phyloP scores from a whole-genome alignment of 169 alveolate species.

The Babesia bovis region DNA sequence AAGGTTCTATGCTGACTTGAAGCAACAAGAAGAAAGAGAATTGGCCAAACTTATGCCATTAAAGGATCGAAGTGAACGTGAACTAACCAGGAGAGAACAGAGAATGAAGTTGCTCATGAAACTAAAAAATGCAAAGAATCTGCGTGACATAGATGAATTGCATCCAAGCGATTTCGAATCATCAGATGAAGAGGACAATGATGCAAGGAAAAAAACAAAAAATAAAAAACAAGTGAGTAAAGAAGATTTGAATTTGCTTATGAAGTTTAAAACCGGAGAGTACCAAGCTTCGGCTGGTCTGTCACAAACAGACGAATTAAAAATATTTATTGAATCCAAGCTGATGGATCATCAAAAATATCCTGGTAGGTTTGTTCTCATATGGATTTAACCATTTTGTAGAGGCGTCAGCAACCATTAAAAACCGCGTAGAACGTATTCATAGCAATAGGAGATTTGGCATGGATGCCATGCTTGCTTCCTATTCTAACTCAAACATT shows the following conservation, averaged over 20 bases:
- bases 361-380: not conserved
- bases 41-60: slow-evolving; percentile 58
- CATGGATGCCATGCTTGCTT: slow-evolving; percentile 22
- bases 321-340: slow-evolving; percentile 36
- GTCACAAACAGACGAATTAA: slow-evolving; percentile 40
- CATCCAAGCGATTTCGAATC: slow-evolving; percentile 69
- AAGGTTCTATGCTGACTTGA: slow-evolving; percentile 58
- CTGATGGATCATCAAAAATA: slow-evolving; percentile 2
- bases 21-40: slow-evolving; percentile 47
- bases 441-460: not conserved
- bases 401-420: slow-evolving; percentile 3
- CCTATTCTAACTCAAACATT: not conserved
- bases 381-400: not conserved
- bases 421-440: slow-evolving; percentile 14
- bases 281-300: not conserved
- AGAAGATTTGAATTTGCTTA: slow-evolving; percentile 30
- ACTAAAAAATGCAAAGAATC: slow-evolving; percentile 37
- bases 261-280: slow-evolving; percentile 22
- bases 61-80: slow-evolving; percentile 59
- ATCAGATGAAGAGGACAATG: slow-evolving; percentile 49
- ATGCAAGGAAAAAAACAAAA: not conserved
- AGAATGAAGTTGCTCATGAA: slow-evolving; percentile 51
- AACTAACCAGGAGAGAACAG: slow-evolving; percentile 57
- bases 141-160: slow-evolving; percentile 22
- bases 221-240: slow-evolving; percentile 18